These are phyloP conservation scores for Tricholoma sp. DNA, from an alignment of 768 basidiomycete genomes.

Conservation along the genomic window DNA sequence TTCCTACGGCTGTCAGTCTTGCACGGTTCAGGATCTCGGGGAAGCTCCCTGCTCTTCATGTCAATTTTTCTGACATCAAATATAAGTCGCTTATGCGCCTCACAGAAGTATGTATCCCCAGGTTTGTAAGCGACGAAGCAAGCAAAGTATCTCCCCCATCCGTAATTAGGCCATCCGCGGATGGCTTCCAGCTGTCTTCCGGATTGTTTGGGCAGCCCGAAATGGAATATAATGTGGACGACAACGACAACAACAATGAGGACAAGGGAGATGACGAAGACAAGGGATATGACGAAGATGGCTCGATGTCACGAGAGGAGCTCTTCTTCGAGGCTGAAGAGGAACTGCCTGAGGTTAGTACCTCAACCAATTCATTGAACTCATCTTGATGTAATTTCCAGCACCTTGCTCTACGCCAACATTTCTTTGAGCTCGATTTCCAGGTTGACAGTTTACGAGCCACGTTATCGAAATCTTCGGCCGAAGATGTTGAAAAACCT, in stretches of 20 bases:
- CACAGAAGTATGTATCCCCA: conserved; percentile 86
- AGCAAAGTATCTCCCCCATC: conserved; percentile 10
- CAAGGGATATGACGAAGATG: conserved; percentile 31
- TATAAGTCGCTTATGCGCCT: conserved; percentile 91
- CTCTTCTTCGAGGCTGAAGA: conserved; percentile 73
- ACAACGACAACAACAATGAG: conserved; percentile 37
- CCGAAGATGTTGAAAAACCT: conserved; percentile 59
- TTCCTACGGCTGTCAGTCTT: conserved; percentile 75
- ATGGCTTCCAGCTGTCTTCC: conserved; percentile 46
- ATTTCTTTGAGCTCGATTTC: conserved; percentile 81
- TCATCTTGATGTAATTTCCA: conserved; percentile 9
- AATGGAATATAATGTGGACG: conserved; percentile 67
- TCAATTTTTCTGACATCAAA: conserved; percentile 88
- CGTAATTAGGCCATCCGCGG: conserved; percentile 19
- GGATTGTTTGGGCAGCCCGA: conserved; percentile 50
- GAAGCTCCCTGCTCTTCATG: conserved; percentile 76
- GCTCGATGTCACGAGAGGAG: conserved; percentile 30
- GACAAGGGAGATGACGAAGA: conserved; percentile 31
- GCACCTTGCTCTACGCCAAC: conserved; percentile 45
- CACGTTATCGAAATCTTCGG: conserved; percentile 65
- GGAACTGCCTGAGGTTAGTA: conserved; percentile 47
- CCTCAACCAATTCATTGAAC: background rate
- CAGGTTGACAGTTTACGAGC: conserved; percentile 79
- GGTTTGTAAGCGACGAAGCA: conserved; percentile 51
- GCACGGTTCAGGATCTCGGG: conserved; percentile 90